Evolutionary conservation across 2,329 filamentous ascomycete genomes (phyloP).

Genomic region (Fusarium protoensiforme): DNA sequence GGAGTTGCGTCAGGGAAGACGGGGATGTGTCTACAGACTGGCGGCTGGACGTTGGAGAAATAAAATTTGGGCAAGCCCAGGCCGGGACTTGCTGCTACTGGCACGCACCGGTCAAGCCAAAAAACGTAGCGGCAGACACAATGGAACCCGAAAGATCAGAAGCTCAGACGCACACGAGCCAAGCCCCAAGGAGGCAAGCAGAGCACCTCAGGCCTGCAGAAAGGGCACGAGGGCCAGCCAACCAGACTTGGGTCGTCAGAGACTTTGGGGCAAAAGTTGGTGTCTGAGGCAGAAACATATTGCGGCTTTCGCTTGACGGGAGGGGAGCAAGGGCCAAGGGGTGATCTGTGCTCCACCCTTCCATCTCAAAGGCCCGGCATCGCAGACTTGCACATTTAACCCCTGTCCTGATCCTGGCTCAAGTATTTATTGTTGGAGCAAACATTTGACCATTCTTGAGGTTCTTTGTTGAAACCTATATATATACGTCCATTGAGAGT

Average conservation of each 20-base stretch:
- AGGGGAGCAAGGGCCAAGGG: neutral
- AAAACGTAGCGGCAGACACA: neutral
- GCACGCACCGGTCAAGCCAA: constrained; percentile 2
- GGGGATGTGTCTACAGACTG: constrained; percentile 20
- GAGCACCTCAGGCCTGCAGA: constrained; percentile 6
- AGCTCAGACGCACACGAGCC: constrained; percentile 23
- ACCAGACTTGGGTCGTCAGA: constrained; percentile 6
- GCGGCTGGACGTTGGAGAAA: constrained; percentile 41
- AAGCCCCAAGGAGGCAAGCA: constrained; percentile 9
- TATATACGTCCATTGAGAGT: neutral
- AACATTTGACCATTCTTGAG: neutral
- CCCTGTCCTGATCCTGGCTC: neutral
- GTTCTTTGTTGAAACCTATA: neutral
- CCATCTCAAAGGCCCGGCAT: constrained; percentile 25
- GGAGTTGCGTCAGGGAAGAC: constrained; percentile 41
- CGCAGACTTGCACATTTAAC: neutral
- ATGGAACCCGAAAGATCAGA: neutral
- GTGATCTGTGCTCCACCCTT: constrained; percentile 25
- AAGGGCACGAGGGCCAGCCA: constrained; percentile 12
- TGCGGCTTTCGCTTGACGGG: neutral
- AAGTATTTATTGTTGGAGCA: neutral
- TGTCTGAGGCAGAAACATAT: constrained; percentile 45
- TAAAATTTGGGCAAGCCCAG: constrained; percentile 40
- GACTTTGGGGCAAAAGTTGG: constrained; percentile 25
- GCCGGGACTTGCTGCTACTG: neutral